Evolutionary conservation across 1,284 basidiomycete genomes (phyloP).

Genomic region (Tausonia pullulans): DNA sequence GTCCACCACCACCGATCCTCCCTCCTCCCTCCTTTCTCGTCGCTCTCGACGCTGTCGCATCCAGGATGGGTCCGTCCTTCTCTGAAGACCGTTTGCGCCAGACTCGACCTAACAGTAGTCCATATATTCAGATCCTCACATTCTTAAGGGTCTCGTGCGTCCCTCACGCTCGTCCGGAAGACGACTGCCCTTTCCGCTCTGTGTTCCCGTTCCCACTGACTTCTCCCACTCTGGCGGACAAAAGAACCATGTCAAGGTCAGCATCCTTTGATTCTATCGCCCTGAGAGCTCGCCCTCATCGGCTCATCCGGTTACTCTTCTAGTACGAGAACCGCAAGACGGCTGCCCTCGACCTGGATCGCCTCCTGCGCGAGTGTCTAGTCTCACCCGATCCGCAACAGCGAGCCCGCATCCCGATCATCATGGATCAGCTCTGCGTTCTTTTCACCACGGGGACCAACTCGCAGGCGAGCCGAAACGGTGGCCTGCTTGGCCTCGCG

Average conservation of each 20-base stretch:
- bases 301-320: background rate
- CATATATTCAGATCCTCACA: conserved; percentile 4
- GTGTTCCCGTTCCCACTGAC: too few relatives aligned
- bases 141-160: conserved; percentile 13
- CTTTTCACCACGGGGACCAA: conserved; percentile 75
- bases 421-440: conserved; percentile 88
- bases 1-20: too few relatives aligned
- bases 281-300: background rate
- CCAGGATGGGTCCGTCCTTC: too few relatives aligned
- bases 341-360: conserved; percentile 84
- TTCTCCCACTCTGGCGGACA: background rate
- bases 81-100: too few relatives aligned
- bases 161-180: background rate
- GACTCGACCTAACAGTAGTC: too few relatives aligned
- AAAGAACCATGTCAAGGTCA: conserved; percentile 15
- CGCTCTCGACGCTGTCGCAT: too few relatives aligned
- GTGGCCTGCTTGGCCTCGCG: conserved; percentile 91
- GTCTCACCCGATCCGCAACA: conserved; percentile 42
- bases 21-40: too few relatives aligned
- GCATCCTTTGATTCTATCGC: background rate
- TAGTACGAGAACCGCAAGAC: conserved; percentile 52
- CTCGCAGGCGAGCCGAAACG: conserved; percentile 80
- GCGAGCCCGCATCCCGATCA: conserved; percentile 64
- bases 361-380: conserved; percentile 13
- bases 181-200: background rate